Evolutionary conservation across 2,329 filamentous ascomycete species (phyloP), one percentile per base, ranked within the genome.

Genomic region (Colletotrichum destructivum): DNA sequence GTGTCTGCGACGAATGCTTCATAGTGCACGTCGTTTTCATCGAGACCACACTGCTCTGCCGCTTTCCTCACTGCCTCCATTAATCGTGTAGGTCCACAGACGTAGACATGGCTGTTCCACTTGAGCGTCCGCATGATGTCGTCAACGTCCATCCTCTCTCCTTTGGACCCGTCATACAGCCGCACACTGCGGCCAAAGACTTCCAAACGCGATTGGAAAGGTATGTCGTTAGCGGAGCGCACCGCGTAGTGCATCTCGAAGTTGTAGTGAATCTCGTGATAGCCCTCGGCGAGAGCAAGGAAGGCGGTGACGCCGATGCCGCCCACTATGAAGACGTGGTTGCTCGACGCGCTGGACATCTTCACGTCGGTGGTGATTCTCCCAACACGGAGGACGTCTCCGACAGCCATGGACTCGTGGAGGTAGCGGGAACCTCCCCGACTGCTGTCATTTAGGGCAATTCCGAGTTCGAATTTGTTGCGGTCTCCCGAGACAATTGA

Each of bases 231-330:
- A 0, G 77, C 76, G 1, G 82, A 84, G 11, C 87, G 84, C 16
- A 92, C 86, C 0, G 87, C 89, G 72, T 90, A 91, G 79, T 92
- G 90, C 51, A 92, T 78, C 26, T 83, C 81, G 47, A 84, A 86
- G 67, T 85, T 84, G 77, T 81, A 87, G 75, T 89, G 83, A 70
- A 87, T 86, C 5, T 75, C 42, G 18, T 80, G 77, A 71, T 84
- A 84, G 1, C 40, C 63, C 60, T 86, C 79, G 3, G 89, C 76
- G 31, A 89, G 81, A 0, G 82, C 75, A 11, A 93, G 76, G 73
- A 92, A 92, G 0, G 91, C 91, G 2, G 91, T 93, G 72, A 93
- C 87, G 0, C 91, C 91, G 40, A 93, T 89, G 0, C 91, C 91
- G 12, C 88, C 91, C 0, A 86, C 89, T 40, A 93, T 87, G 75